Evolutionary conservation across 208 protist species (phyloP), one percentile per base, ranked within the genome.

Genomic region (Crithidia brevicula): DNA sequence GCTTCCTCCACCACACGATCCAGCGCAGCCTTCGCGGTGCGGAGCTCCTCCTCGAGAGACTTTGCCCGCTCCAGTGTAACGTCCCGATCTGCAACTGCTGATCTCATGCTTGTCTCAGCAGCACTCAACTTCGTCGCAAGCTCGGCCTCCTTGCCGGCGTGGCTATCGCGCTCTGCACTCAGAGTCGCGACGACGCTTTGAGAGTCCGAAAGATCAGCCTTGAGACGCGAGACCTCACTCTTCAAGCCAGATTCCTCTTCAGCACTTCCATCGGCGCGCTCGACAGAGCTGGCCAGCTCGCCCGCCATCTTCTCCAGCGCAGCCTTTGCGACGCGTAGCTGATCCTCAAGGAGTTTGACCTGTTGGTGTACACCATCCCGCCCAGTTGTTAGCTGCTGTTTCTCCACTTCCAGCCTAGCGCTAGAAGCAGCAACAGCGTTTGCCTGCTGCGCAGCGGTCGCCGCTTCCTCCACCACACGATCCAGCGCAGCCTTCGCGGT

Each of bases 401-500:
- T n/a, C n/a, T n/a, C n/a, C n/a, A n/a, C n/a, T n/a, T n/a, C n/a
- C n/a, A n/a, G n/a, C n/a, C n/a, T n/a, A n/a, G n/a, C n/a, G n/a
- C n/a, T n/a, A n/a, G n/a, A n/a, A n/a, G n/a, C n/a, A n/a, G n/a
- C n/a, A n/a, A n/a, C n/a, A n/a, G n/a, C n/a, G n/a, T n/a, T n/a
- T n/a, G n/a, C n/a, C n/a, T n/a, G n/a, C n/a, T n/a, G n/a, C n/a
- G n/a, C n/a, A n/a, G n/a, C n/a, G n/a, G n/a, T n/a, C n/a, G n/a
- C n/a, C n/a, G n/a, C n/a, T 4, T 60, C 57, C 4, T 6, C 43
- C 30, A n/a, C 42, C 40, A 46, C 20, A 47, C 3, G 4, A 3
- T 59, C 54, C 47, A 71, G 11, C 50, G 51, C 51, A 15, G 45
- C 43, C 18, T 56, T 10, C 49, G 53, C 45, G 4, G 47, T 40